phyloP scores from a whole-genome alignment of 2,329 filamentous ascomycete species.

The Zelopaecilomyces penicillatus region DNA sequence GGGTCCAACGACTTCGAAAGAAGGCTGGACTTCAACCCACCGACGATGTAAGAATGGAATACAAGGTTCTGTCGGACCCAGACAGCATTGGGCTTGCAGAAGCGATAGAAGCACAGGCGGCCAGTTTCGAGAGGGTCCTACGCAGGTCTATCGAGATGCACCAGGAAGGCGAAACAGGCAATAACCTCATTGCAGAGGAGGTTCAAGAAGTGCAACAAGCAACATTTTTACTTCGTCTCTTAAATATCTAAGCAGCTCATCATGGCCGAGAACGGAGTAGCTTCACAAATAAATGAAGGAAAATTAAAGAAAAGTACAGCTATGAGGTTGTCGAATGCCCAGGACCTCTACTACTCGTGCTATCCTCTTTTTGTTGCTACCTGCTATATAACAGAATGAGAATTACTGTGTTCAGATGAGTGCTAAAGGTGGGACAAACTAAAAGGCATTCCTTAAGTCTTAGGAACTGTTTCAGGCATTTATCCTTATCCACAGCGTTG shows the following conservation, averaged over 20 bases:
- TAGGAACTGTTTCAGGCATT: slow-evolving; percentile 80
- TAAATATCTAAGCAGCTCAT: slow-evolving; percentile 53
- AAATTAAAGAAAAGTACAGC: background rate
- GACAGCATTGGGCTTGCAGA: slow-evolving; percentile 64
- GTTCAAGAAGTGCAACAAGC: slow-evolving; percentile 81
- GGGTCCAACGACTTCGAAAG: slow-evolving; percentile 87
- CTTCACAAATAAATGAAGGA: background rate
- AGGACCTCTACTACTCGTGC: background rate
- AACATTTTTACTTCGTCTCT: slow-evolving; percentile 65
- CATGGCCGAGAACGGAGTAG: background rate
- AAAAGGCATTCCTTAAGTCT: slow-evolving; percentile 74
- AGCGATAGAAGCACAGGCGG: slow-evolving; percentile 60
- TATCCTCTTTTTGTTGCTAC: slow-evolving; percentile 4
- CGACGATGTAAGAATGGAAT: slow-evolving; percentile 94
- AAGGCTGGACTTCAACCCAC: slow-evolving; percentile 85
- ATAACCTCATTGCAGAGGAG: slow-evolving; percentile 62
- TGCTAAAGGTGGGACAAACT: slow-evolving; percentile 1
- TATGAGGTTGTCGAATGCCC: background rate
- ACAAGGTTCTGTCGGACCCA: slow-evolving; percentile 70
- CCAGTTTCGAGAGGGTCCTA: slow-evolving; percentile 66
- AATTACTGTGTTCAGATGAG: too few relatives aligned
- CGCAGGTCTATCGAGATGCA: slow-evolving; percentile 60
- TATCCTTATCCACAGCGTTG: slow-evolving; percentile 82
- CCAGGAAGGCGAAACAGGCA: slow-evolving; percentile 14
- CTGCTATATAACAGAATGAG: slow-evolving; percentile 2